Evolutionary conservation across 2,329 filamentous ascomycete genomes (phyloP), one percentile per base, ranked within the genome.

Genomic region (Trichoderma koningii): DNA sequence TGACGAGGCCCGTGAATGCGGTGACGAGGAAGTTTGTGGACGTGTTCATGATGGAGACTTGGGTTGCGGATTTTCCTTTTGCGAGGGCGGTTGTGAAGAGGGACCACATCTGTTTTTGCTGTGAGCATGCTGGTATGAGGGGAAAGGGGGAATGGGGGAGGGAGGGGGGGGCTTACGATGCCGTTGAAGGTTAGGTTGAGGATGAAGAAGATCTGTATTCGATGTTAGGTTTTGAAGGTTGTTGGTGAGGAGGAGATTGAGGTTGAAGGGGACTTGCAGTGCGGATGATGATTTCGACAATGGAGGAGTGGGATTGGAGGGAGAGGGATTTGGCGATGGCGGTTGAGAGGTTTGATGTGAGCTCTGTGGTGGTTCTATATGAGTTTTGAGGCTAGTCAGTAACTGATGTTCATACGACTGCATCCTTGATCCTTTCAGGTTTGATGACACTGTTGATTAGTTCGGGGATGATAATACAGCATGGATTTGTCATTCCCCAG

Each of bases 11-110:
- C 21, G 93, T 80, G 7, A 93, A 69, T 7, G 91, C 91, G 0
- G 91, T 93, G 67, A 92, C 77, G 77, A 94, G 83, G 75, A 94
- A 94, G 78, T 94, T 94, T 64, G 89, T 83, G 15, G 89, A 91
- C 3, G 91, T 93, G 76, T 94, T 94, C 75, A 94, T 87, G 74
- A 94, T 89, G 69, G 87, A 89, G 55, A 93, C 91, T 72, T 92
- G 89, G 0, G 91, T 91, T 9, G 91, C 92, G 1, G 89, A 92
- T 65, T 85, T 84, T 15, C 90, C 89, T 19, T 85, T 83, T 0
- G 90, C 87, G n/a, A 94, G 84, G 60, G 91, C 91, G 56, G 86
- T 85, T 7, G 91, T 94, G 79, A 93, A 94, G 55, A 94, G 83
- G 0, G 89, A 87, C 91, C 91, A 94, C 91, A 94, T 94, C 76